These are phyloP conservation scores for Fusarium virguliforme DNA, from an alignment of 2,329 filamentous ascomycete species.

Conservation along the genomic window DNA sequence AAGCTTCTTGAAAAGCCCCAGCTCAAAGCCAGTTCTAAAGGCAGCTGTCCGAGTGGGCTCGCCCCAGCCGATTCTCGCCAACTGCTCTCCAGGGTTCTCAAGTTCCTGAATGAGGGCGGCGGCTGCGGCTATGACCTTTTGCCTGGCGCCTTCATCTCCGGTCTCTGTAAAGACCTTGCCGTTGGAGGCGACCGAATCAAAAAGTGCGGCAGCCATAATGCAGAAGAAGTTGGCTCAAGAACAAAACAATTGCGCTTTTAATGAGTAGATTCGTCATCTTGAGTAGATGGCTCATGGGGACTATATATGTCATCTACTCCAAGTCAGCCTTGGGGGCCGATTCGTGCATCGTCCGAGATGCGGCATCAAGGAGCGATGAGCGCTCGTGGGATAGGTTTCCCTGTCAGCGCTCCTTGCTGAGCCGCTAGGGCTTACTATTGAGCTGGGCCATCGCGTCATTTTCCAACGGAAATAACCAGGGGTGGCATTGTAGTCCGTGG, in stretches of 20 bases:
- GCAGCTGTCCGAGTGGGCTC: slow-evolving; percentile 40
- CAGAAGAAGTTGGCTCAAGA: background rate
- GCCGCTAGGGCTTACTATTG: slow-evolving; percentile 9
- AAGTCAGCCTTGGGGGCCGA: background rate
- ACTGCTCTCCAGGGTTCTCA: slow-evolving; percentile 33
- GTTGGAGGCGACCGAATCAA: slow-evolving; percentile 25
- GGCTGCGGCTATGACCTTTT: slow-evolving; percentile 27
- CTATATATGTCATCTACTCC: background rate
- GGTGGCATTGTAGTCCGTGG: background rate
- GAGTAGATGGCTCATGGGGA: background rate
- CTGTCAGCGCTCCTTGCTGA: background rate
- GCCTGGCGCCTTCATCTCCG: slow-evolving; percentile 20
- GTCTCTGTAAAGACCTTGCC: slow-evolving; percentile 25
- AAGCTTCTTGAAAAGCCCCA: slow-evolving; percentile 39
- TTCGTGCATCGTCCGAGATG: background rate
- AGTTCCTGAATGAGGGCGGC: slow-evolving; percentile 31
- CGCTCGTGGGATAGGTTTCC: background rate
- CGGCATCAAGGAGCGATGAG: background rate
- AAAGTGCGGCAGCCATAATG: slow-evolving; percentile 18
- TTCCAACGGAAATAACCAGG: background rate
- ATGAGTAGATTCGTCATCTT: background rate
- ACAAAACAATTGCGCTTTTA: background rate
- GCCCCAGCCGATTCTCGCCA: slow-evolving; percentile 36
- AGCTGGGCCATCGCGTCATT: slow-evolving; percentile 7
- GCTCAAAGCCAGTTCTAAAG: slow-evolving; percentile 35